phyloP scores from a whole-genome alignment of 345 rosid species.

The Eucalyptus cloeziana region DNA sequence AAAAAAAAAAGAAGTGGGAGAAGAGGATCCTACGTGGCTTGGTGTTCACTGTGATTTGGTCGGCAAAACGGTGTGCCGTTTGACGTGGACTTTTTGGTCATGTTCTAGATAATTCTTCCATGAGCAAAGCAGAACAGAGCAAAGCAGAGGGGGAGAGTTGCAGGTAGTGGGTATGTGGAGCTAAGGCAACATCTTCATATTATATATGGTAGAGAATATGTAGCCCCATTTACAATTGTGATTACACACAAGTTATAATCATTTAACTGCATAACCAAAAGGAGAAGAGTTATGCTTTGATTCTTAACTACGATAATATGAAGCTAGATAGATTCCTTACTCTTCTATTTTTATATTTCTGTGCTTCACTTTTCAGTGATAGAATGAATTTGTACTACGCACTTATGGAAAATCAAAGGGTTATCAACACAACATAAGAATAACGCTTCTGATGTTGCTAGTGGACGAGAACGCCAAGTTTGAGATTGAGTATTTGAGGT shows the following conservation, averaged over 20 bases:
- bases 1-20: neutral
- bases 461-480: neutral
- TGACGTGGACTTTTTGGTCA: neutral
- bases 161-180: neutral
- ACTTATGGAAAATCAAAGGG: neutral
- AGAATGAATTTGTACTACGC: neutral
- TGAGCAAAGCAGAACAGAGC: neutral
- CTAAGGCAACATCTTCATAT: neutral
- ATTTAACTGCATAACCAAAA: neutral
- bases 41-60: neutral
- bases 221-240: neutral
- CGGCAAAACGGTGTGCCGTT: neutral
- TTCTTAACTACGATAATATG: neutral
- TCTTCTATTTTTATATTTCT: neutral
- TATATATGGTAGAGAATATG: neutral
- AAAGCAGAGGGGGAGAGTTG: neutral
- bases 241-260: neutral
- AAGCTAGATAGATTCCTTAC: neutral
- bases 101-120: conserved; percentile 12
- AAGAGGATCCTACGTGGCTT: neutral
- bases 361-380: neutral
- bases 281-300: neutral
- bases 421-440: neutral
- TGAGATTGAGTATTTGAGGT: neutral
- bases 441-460: neutral